phyloP scores from a whole-genome alignment of 257 asterid genomes.

The Ilex asprella region DNA sequence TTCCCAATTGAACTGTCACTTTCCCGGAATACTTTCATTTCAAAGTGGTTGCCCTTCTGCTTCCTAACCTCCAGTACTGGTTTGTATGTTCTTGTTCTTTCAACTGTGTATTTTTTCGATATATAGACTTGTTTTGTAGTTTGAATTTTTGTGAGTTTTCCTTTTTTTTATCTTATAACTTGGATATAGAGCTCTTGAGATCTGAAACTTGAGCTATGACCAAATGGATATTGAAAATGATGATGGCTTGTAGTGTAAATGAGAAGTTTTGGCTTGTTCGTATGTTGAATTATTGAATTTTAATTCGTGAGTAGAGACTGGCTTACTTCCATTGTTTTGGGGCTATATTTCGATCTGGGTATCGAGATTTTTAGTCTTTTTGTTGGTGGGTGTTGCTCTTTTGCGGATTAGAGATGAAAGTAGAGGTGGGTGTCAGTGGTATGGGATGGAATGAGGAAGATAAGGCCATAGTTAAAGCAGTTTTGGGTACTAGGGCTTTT shows the following conservation, averaged over 20 bases:
- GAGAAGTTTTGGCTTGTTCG: not conserved
- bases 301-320: conserved; percentile 12
- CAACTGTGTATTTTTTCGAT: not conserved
- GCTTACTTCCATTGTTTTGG: conserved; percentile 8
- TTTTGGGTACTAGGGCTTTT: conserved; percentile 79
- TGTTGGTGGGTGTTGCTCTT: conserved; percentile 7
- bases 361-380: conserved; percentile 7
- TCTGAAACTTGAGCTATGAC: conserved; percentile 38
- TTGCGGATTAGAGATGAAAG: conserved; percentile 13
- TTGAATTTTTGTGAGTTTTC: conserved; percentile 2
- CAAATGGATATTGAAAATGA: conserved; percentile 1
- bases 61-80: conserved; percentile 21
- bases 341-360: conserved; percentile 2
- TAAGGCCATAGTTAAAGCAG: conserved; percentile 64
- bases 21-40: conserved; percentile 9
- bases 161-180: conserved; percentile 12
- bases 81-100: conserved; percentile 29
- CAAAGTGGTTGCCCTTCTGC: conserved; percentile 3
- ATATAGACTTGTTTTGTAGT: not conserved
- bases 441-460: conserved; percentile 72
- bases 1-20: conserved; percentile 7
- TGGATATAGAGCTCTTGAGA: conserved; percentile 43
- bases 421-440: conserved; percentile 50
- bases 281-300: conserved; percentile 20
- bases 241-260: conserved; percentile 10